These are phyloP conservation scores for Phytopythium aichiense DNA, from an alignment of 352 stramenopile species.

Conservation along the genomic window DNA sequence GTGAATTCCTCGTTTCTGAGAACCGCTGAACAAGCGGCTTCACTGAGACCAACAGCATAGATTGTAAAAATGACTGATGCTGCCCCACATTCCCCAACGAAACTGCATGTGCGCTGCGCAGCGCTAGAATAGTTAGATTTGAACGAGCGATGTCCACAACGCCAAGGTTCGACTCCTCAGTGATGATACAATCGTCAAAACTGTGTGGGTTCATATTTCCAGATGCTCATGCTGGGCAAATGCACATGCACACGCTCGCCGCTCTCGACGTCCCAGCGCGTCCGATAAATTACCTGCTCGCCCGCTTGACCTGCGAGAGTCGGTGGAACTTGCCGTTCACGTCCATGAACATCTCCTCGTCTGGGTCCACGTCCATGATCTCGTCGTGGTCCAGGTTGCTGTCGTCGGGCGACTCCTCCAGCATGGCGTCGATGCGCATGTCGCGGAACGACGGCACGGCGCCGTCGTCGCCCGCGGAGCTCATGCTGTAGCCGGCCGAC, in stretches of 20 bases:
- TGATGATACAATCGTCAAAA: too few relatives aligned
- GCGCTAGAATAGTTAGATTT: neutral
- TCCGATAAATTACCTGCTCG: neutral
- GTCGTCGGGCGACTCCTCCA: slow-evolving; percentile 39
- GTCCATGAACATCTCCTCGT: slow-evolving; percentile 15
- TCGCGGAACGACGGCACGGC: slow-evolving; percentile 53
- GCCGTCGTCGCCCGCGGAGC: slow-evolving; percentile 16
- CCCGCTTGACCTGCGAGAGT: slow-evolving; percentile 6
- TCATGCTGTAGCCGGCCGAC: slow-evolving; percentile 34
- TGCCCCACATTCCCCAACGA: neutral
- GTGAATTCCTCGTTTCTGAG: slow-evolving; percentile 92
- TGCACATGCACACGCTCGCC: too few relatives aligned
- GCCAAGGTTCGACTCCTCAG: too few relatives aligned
- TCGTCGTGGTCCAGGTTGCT: slow-evolving; percentile 23
- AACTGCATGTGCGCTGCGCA: neutral
- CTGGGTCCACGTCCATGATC: slow-evolving; percentile 16
- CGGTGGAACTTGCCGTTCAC: slow-evolving; percentile 10
- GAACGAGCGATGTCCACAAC: too few relatives aligned
- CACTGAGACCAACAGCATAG: slow-evolving; percentile 85
- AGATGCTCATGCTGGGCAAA: neutral
- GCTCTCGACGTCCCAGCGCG: too few relatives aligned
- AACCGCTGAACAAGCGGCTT: slow-evolving; percentile 83
- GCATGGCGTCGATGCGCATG: slow-evolving; percentile 40
- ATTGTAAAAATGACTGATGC: slow-evolving; percentile 67
- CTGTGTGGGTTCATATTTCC: neutral